Base-by-base conservation (phyloP, 176 grass and related monocot genomes). In the Zea mays region DNA sequence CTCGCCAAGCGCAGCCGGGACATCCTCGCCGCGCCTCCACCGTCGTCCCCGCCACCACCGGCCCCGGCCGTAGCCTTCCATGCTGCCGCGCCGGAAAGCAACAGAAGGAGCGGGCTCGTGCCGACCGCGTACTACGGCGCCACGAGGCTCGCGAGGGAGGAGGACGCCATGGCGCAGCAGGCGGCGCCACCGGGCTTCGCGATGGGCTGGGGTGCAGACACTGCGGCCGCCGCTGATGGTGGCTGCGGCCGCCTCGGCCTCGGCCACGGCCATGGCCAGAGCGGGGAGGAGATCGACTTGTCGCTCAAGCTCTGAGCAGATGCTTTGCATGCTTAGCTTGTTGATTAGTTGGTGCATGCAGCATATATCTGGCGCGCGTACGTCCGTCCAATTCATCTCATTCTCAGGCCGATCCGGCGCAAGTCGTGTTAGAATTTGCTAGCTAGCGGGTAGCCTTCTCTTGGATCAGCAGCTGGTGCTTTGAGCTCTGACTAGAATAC, bases 1-100 rank as follows among this genome's bases (percentile, higher is more conserved):
- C 85, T 98, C 59, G 85, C 95, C 50, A 94, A 88, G 87, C 80
- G 85, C 77, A 90, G 84, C 84, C 69, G 71, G 4, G 77, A 83
- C 61, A 5, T 62, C 43, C 20, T 70, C 12, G 19, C 41, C 6
- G 15, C 67, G 8, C 12, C 38, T 10, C 21, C 38, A 7, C 27
- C 74, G 15, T 2, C 62, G 8, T 4, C 75, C 10, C 1, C 61
- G 2, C 21, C 39, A 13, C 7, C 65, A 4, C 10, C 52, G 13
- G 34, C 42, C 7, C 8, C 21, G 4, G 8, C 15, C 8, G 74
- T 2, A 12, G 3, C 49, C 68, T 49, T 48, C 67, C 17, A 20
- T 16, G n/a, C n/a, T n/a, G 5, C n/a, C 17, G 4, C 39, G 65
- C 65, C 42, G 42, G n/a, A 13, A 13, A 20, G 66, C 38, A 5